These are phyloP conservation scores for Aspergillus caelatus DNA, from an alignment of 2,329 filamentous ascomycete genomes.

Conservation along the genomic window DNA sequence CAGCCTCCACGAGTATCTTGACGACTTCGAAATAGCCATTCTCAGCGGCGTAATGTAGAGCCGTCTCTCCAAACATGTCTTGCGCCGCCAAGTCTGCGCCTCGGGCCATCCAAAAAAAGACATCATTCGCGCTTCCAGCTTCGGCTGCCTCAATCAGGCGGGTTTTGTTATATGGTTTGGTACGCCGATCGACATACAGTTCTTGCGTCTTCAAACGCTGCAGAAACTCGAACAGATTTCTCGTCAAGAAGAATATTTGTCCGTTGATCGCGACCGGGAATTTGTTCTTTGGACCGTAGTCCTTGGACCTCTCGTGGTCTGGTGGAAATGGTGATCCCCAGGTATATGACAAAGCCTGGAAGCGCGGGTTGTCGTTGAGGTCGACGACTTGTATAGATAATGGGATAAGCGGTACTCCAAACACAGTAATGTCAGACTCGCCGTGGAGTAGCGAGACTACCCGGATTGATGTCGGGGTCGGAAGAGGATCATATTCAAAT, in stretches of 20 bases:
- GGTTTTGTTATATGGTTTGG: not conserved
- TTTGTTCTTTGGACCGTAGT: not conserved
- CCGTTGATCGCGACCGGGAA: not conserved
- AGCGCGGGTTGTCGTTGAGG: not conserved
- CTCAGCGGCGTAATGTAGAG: not conserved
- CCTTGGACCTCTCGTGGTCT: not conserved
- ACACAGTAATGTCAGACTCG: not conserved
- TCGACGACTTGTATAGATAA: not conserved
- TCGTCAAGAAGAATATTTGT: not conserved
- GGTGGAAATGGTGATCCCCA: not conserved
- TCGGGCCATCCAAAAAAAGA: not conserved
- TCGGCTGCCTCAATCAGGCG: not conserved
- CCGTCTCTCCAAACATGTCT: not conserved
- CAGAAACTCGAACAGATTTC: not conserved
- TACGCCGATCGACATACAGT: not conserved
- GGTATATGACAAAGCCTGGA: not conserved
- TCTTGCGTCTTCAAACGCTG: not conserved
- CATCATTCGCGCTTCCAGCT: not conserved
- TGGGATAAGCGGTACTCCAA: not conserved
- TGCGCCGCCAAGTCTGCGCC: not conserved
- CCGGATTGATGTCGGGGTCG: not conserved
- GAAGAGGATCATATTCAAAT: not conserved
- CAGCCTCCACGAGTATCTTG: not conserved
- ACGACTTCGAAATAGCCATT: not conserved
- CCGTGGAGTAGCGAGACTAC: not conserved